Percentiles rank a stretch among this genome's conserved stretches.
These are phyloP conservation scores for Globisporangium cylindrosporum DNA, from an alignment of 352 stramenopile species.

Conservation along the genomic window DNA sequence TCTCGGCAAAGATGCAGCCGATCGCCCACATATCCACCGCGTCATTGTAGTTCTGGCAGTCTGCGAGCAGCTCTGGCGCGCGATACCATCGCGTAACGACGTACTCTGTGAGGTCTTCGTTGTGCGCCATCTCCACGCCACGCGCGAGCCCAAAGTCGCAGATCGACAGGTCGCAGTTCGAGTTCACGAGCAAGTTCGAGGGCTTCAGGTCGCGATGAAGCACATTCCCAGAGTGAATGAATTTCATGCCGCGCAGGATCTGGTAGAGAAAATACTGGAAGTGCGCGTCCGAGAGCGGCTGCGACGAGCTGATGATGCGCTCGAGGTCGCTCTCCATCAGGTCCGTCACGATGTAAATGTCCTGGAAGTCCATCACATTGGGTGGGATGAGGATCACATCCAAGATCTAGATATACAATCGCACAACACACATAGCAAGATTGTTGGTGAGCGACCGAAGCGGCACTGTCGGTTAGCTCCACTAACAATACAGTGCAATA, in stretches of 20 bases:
- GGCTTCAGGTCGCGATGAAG: constrained; percentile 88
- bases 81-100: constrained; percentile 92
- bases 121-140: constrained; percentile 83
- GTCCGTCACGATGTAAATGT: constrained; percentile 91
- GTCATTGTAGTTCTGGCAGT: constrained; percentile 96
- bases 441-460: background rate
- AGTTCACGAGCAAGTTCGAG: constrained; percentile 88
- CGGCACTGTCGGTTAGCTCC: background rate
- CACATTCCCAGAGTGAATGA: constrained; percentile 97
- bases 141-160: constrained; percentile 92
- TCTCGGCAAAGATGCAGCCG: constrained; percentile 99
- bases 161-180: constrained; percentile 88
- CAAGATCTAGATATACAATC: constrained; percentile 48
- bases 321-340: constrained; percentile 92
- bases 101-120: constrained; percentile 84
- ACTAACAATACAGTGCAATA: background rate
- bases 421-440: background rate
- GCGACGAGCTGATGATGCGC: constrained; percentile 88
- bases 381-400: constrained; percentile 80
- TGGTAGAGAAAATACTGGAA: constrained; percentile 91
- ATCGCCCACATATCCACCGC: constrained; percentile 95
- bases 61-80: constrained; percentile 76
- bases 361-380: constrained; percentile 83
- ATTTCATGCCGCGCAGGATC: constrained; percentile 95
- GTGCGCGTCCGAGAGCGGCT: constrained; percentile 83